These are phyloP conservation scores for Telopea speciosissima DNA, from an alignment of 177 flowering plant genomes.

Conservation along the genomic window DNA sequence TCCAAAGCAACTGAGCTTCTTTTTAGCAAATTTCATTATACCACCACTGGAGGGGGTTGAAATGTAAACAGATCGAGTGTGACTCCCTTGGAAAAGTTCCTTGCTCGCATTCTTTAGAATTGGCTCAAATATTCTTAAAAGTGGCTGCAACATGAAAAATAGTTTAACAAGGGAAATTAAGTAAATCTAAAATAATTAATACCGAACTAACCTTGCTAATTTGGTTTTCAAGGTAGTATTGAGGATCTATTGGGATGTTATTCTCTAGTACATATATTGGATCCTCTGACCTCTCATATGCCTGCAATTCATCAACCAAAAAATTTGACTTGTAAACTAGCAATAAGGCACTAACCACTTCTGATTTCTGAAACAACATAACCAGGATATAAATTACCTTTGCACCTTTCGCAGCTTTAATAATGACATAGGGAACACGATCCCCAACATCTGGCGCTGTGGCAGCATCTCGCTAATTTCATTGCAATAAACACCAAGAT, in stretches of 20 bases:
- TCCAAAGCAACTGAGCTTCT: constrained; percentile 83
- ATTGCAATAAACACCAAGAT: constrained; percentile 10
- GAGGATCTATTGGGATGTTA: constrained; percentile 91
- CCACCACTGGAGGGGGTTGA: constrained; percentile 91
- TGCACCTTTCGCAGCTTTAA: constrained; percentile 96
- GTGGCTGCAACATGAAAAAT: constrained; percentile 48
- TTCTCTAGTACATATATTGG: constrained; percentile 94
- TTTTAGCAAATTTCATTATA: constrained; percentile 93
- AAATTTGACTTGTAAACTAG: constrained; percentile 1
- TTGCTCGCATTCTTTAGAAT: constrained; percentile 87
- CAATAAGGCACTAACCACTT: constrained; percentile 4
- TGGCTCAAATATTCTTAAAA: constrained; percentile 92
- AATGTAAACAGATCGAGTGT: constrained; percentile 88
- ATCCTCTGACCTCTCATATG: constrained; percentile 94
- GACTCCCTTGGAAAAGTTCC: constrained; percentile 92
- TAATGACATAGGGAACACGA: constrained; percentile 93
- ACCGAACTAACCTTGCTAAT: constrained; percentile 64
- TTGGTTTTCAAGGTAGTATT: constrained; percentile 92
- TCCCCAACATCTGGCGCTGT: constrained; percentile 99
- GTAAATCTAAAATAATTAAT: too few relatives aligned
- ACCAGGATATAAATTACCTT: constrained; percentile 49
- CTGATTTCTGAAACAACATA: not conserved
- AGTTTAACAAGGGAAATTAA: too few relatives aligned
- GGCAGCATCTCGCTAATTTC: constrained; percentile 88
- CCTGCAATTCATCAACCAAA: constrained; percentile 45